Evolutionary conservation across 2,329 filamentous ascomycete genomes (phyloP), one percentile per base, ranked within the genome.

Genomic region (Penicillium verrucosum): DNA sequence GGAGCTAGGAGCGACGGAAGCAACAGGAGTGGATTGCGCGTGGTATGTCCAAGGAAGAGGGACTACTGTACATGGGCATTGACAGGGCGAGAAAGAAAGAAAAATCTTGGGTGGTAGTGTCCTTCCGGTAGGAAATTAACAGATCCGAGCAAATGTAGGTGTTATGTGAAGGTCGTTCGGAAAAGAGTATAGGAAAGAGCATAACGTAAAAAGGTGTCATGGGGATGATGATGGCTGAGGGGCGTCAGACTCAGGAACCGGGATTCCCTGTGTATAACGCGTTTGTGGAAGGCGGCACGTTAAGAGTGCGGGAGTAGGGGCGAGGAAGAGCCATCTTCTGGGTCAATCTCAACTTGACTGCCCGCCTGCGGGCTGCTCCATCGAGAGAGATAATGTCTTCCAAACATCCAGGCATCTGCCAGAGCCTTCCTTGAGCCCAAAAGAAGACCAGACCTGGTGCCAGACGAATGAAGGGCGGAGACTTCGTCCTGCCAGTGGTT

Each of bases 391-490:
- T 64, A 68, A 21, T 58, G 63, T 29, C 65, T 54, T 18, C 68
- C 56, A 45, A 60, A 61, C 56, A 57, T 59, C 70, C 70, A 73
- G 4, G 60, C 66, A 11, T 47, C 59, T 27, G 54, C 14, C 12
- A 72, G 46, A 29, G 63, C 49, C 49, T 62, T 70, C 56, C 65
- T 71, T 62, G 70, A 56, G 16, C 66, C 67, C 32, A 62, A 65
- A 60, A 73, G 64, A 60, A 65, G 50, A 25, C 62, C 52, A 9
- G 44, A 29, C 8, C 38, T 21, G 43, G 59, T 2, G 7, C 37
- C 41, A 40, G 52, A 46, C 30, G 48, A 32, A 18, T 34, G 44
- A 23, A 27, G 53, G 32, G 10, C 1, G 18, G 25, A 12, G 23
- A 5, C 8, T 2, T 49, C 53, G 2, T 54, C 45, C 6, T 41